Base-by-base conservation (phyloP, 225 moss, liverwort and hornwort genomes). In the Anthoceros angustus region DNA sequence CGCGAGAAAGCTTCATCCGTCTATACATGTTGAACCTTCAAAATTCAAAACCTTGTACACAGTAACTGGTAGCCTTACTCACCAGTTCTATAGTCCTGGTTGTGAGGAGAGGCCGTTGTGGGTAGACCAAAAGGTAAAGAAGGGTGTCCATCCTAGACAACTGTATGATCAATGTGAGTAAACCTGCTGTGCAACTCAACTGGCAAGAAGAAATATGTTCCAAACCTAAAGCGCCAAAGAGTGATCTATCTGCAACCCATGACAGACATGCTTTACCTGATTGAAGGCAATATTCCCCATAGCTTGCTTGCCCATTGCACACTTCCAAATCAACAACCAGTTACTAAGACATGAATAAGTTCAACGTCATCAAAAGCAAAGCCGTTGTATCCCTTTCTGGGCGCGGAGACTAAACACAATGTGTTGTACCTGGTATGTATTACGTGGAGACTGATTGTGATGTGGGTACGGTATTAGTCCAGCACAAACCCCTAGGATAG, bases 301-400 rank as follows among this genome's bases (percentile, higher is more conserved):
- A 25, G 95, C 95, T 74, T 98, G 95, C 77, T 98, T 98, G 45
- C 95, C 95, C 95, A 98, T 98, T 73, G 95, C 95, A 76, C 95
- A 98, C 95, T 98, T 82, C 66, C 67, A 80, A 55, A 9, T 8
- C 8, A 0, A 55, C 12, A 55, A 9, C 0, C 23, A 15, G 23
- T 15, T 7, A 55, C 1, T 4, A 32, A 32, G 32, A 32, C 32
- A 1, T 1, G 32, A 4, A 32, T 32, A 4, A 32, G 32, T 32
- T 1, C 1, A 32, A 32, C 32, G 32, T 32, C 32, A 4, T 32
- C 32, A 32, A 32, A 32, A 32, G 32, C 32, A 32, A 32, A 32
- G 32, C 32, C 32, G 32, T 4, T 32, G 32, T 32, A 32, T 32
- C 32, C 32, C 32, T 32, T 32, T 1, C 32, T 32, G 32, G 4